A percentile compares a stretch with the other conserved stretches of the same genome.
phyloP scores from a whole-genome alignment of 2,329 filamentous ascomycete genomes.

The Pezicula radicicola region DNA sequence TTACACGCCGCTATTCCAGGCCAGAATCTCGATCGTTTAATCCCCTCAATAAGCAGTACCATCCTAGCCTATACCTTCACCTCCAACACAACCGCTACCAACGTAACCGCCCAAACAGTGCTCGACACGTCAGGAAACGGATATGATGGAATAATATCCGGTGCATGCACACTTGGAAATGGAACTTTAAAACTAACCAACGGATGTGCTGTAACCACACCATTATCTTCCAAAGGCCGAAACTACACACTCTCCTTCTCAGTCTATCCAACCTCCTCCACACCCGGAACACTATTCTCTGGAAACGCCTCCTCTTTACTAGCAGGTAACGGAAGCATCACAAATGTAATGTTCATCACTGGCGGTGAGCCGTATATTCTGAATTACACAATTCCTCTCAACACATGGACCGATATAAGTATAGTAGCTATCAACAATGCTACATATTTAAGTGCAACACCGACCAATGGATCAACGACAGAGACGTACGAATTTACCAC shows the following conservation, averaged over 20 bases:
- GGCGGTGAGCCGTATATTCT: constrained; percentile 35
- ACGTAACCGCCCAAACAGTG: constrained; percentile 15
- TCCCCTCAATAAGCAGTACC: constrained; percentile 31
- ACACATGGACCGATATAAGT: constrained; percentile 32
- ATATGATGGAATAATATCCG: constrained; percentile 33
- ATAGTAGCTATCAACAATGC: constrained; percentile 32
- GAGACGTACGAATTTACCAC: constrained; percentile 16
- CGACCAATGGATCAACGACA: constrained; percentile 2
- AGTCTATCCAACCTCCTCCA: constrained; percentile 29
- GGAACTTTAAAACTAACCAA: constrained; percentile 29
- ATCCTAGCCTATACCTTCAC: constrained; percentile 34
- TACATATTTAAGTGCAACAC: constrained; percentile 28
- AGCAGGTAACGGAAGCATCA: constrained; percentile 28
- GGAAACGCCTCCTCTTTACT: constrained; percentile 40
- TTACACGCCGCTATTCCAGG: constrained; percentile 40
- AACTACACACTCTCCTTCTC: constrained; percentile 51
- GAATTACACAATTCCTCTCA: constrained; percentile 36
- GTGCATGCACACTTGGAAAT: constrained; percentile 31
- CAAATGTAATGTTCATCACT: constrained; percentile 34
- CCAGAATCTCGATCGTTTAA: constrained; percentile 46
- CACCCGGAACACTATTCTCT: constrained; percentile 37
- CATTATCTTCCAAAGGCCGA: constrained; percentile 50
- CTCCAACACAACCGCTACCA: not conserved
- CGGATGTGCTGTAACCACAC: constrained; percentile 42
- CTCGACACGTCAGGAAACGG: constrained; percentile 35